Evolutionary conservation across 1,284 basidiomycete species (phyloP), one percentile per base, ranked within the genome.

Genomic region (Leccinum pseudoinsigne): DNA sequence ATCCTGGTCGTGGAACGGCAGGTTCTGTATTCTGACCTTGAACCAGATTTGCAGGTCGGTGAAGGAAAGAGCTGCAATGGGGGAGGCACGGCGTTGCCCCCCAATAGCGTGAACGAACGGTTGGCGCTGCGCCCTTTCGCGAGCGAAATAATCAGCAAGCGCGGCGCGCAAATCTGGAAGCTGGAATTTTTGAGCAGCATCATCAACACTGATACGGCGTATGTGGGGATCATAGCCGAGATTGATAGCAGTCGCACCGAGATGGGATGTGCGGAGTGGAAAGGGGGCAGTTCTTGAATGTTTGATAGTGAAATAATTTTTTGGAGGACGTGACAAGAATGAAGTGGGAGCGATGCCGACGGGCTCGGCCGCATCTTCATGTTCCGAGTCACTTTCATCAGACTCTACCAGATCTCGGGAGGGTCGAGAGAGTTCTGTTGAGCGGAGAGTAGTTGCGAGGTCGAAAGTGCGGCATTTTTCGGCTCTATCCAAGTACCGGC

Each of bases 1-100:
- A 11, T 31, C 53, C 14, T 31, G 28, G 28, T 55, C n/a, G 16
- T 55, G 53, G n/a, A 55, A 18, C 9, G 53, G 53, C 14, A 55
- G 53, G 53, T 55, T 55, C 21, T 55, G 53, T 55, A 55, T 31
- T 6, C n/a, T 28, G 54, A 55, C 54, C n/a, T 55, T 55, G 54
- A 18, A 55, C 54, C 54, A 36, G 14, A 55, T 55, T n/a, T 55
- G 54, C 16, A 55, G n/a, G 28, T 31, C 28, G 16, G 54, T 55
- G 54, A 55, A 55, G 34, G 54, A 16, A 28, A 36, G 54, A 34
- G 26, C 11, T 21, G 31, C 31, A 34, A 10, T 36, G 5, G 31
- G 54, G n/a, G 54, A 36, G 8, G 28, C 54, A 55, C 28, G 54
- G 31, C 54, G 11, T 26, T 9, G 54, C n/a, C 54, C 54, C 10